These are phyloP conservation scores for Lasiosphaeris hirsuta DNA, from an alignment of 495 filamentous ascomycete species.

Conservation along the genomic window DNA sequence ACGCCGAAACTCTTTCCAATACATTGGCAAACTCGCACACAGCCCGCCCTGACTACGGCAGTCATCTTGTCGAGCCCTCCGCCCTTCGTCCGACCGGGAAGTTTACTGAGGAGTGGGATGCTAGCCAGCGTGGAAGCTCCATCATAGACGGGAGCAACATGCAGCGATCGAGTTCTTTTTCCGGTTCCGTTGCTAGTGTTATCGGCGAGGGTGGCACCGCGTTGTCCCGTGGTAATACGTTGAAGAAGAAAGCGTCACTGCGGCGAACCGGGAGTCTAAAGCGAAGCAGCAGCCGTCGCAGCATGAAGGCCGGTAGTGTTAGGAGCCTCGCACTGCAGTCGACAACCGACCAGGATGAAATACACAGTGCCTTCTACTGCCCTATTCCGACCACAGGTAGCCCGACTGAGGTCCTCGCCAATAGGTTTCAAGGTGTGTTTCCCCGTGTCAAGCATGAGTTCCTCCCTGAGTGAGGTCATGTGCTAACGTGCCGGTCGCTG, in stretches of 20 bases:
- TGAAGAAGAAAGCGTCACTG: conserved; percentile 83
- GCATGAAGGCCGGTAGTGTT: conserved; percentile 77
- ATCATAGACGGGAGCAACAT: conserved; percentile 52
- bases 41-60: conserved; percentile 29
- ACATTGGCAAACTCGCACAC: conserved; percentile 40
- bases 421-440: conserved; percentile 79
- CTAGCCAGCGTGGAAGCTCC: conserved; percentile 61
- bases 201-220: conserved; percentile 31
- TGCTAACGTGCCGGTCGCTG: conserved; percentile 11
- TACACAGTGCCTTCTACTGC: conserved; percentile 80
- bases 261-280: conserved; percentile 70
- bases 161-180: conserved; percentile 43
- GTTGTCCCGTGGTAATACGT: conserved; percentile 68
- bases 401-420: conserved; percentile 86
- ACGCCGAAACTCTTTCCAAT: conserved; percentile 41
- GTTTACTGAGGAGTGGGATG: conserved; percentile 73
- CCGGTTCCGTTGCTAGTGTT: conserved; percentile 37
- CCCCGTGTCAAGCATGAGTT: not conserved
- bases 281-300: conserved; percentile 72
- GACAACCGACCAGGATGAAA: conserved; percentile 61
- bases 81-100: conserved; percentile 33
- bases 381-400: conserved; percentile 84
- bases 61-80: conserved; percentile 19
- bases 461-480: not conserved
- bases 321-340: conserved; percentile 66